Percentiles rank a stretch among this genome's conserved stretches.
Conservation (phyloP, 139 green algal genomes). For the Chlorella sp. region DNA sequence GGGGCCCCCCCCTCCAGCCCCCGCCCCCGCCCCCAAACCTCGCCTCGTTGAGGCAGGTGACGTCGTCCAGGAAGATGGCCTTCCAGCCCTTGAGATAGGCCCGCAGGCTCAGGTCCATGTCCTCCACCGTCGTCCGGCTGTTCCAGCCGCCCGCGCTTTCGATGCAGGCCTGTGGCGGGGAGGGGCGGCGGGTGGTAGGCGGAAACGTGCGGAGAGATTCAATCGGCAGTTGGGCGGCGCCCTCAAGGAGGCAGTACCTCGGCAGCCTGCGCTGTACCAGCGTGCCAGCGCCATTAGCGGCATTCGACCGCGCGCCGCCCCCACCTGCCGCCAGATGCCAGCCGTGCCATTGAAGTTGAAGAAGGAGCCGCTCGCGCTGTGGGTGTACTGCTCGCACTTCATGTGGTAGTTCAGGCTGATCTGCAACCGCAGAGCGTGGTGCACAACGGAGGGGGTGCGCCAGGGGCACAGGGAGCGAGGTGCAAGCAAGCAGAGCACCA, state of each 20-base stretch:
- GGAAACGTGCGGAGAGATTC: too few relatives aligned
- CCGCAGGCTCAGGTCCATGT: constrained; percentile 88
- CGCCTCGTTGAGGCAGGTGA: constrained; percentile 79
- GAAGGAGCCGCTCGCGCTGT: constrained; percentile 73
- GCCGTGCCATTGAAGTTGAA: constrained; percentile 95
- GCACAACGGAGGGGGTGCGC: neutral
- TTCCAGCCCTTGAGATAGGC: constrained; percentile 86
- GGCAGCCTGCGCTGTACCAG: too few relatives aligned
- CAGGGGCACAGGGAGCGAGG: neutral
- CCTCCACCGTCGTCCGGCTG: constrained; percentile 91
- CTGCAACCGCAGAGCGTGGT: constrained; percentile 17
- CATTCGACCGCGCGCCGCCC: too few relatives aligned
- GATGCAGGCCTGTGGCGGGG: constrained; percentile 68
- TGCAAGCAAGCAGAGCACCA: too few relatives aligned
- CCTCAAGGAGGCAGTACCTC: too few relatives aligned
- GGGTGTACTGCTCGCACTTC: constrained; percentile 82
- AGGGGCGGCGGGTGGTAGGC: neutral
- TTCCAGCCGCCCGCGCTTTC: constrained; percentile 91
- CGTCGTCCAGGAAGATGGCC: constrained; percentile 83
- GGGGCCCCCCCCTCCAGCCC: neutral
- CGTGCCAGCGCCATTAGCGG: too few relatives aligned
- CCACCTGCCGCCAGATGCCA: too few relatives aligned
- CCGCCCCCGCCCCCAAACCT: neutral
- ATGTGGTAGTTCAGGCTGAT: constrained; percentile 88
- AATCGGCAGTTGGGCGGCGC: too few relatives aligned